A percentile compares a stretch with the other conserved stretches of the same genome.
phyloP scores from a whole-genome alignment of 2,329 filamentous ascomycete genomes.

The Ceratocystis eucalypticola region DNA sequence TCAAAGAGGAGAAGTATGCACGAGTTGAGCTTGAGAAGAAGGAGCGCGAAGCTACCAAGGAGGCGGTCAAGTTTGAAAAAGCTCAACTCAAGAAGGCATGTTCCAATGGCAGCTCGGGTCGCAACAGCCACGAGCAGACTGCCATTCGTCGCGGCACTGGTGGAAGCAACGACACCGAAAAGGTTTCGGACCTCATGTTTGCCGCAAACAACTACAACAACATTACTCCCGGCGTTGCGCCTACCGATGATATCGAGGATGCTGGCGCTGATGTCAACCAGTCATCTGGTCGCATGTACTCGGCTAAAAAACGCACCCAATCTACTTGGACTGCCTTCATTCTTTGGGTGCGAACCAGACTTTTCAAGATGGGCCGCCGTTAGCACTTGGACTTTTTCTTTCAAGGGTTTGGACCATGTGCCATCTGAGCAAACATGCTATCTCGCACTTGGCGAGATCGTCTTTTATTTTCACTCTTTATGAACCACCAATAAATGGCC shows the following conservation, averaged over 20 bases:
- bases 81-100: conserved; percentile 32
- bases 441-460: neutral
- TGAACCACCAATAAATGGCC: neutral
- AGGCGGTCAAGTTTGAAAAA: conserved; percentile 39
- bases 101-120: conserved; percentile 24
- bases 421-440: neutral
- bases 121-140: conserved; percentile 17
- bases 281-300: conserved; percentile 30
- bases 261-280: conserved; percentile 33
- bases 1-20: conserved; percentile 49
- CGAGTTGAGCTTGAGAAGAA: conserved; percentile 44
- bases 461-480: neutral
- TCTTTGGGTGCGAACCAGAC: conserved; percentile 47
- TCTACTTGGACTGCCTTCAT: conserved; percentile 50
- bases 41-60: conserved; percentile 45
- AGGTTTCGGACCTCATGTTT: conserved; percentile 28
- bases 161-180: conserved; percentile 29
- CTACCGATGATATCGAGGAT: conserved; percentile 25
- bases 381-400: conserved; percentile 19
- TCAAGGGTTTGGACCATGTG: neutral
- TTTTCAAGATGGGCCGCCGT: conserved; percentile 31
- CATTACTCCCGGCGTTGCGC: conserved; percentile 26
- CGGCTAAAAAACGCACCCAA: conserved; percentile 46
- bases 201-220: conserved; percentile 36
- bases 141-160: conserved; percentile 21